Evolutionary conservation across 306 rosid species (phyloP), one percentile per base, ranked within the genome.

Genomic region (Glycine soja): DNA sequence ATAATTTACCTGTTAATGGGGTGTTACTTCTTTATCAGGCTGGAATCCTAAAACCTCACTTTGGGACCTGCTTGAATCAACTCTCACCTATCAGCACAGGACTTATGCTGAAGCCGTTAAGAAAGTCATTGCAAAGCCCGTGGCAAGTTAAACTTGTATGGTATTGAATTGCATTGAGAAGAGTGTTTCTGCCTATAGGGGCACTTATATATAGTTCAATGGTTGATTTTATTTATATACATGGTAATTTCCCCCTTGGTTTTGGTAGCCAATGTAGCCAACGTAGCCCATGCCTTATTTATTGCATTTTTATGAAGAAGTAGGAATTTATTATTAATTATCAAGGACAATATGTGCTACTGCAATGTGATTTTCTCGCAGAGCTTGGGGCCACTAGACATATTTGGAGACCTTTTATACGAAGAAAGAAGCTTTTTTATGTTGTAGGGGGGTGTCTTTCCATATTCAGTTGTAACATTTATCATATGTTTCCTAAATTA

Each of bases 31-130:
- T 53, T 13, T 82, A 11, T 32, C 85, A 94, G 98, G 93, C 19
- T 94, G 98, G 98, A 86, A 92, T 71, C 98, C 97, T 6, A 92
- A 90, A 82, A 94, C 98, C 9, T 94, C 97, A 2, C 94, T 94
- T 48, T 94, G 94, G 94, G 94, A 94, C 80, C 83, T 94, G 75
- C 98, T 94, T 80, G 98, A 94, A 52, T 92, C 97, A 36, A 94
- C 98, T 46, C 94, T 94, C 80, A 92, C 97, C 45, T 94, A 94
- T 83, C 98, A 94, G 83, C 98, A 94, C 73, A 89, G 91, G 84
- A 94, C 98, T 38, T 94, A 94, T 40, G 96, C 98, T 0, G 94
- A 92, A 86, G 97, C 98, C 30, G 46, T 94, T 5, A 92, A 88
- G 90, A 90, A 87, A 81, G 88, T 80, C 34, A 86, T 86, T 54